Conservation (phyloP, 1,284 basidiomycete species). For the Microbotryum intermedium region DNA sequence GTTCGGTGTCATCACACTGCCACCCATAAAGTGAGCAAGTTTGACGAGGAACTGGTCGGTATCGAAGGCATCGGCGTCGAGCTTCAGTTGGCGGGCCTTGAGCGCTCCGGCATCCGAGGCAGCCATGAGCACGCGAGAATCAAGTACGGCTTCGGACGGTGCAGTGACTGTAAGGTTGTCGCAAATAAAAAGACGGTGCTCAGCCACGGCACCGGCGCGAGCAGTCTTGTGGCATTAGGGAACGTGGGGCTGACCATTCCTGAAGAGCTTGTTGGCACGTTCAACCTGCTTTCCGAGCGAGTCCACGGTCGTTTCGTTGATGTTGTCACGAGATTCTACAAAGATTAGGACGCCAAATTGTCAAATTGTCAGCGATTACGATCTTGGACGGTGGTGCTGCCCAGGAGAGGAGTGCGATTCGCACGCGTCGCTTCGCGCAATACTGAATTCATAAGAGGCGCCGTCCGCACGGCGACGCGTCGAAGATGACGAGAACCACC, state of each 20-base stretch:
- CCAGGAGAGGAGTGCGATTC: too few relatives aligned
- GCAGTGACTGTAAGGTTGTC: conserved; percentile 18
- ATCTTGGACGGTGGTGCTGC: too few relatives aligned
- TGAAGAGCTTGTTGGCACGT: conserved; percentile 24
- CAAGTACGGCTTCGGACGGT: conserved; percentile 35
- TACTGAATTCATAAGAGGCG: too few relatives aligned
- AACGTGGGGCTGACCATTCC: conserved; percentile 3
- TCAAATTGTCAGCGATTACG: too few relatives aligned
- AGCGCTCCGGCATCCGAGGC: conserved; percentile 42
- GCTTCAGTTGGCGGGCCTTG: conserved; percentile 76
- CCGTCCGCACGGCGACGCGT: too few relatives aligned
- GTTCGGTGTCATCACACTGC: conserved; percentile 41
- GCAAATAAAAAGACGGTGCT: neutral
- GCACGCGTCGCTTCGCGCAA: too few relatives aligned
- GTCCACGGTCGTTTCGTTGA: conserved; percentile 23
- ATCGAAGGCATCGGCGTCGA: conserved; percentile 70
- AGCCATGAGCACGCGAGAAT: conserved; percentile 32
- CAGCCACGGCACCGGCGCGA: neutral
- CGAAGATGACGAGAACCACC: too few relatives aligned
- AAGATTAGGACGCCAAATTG: too few relatives aligned
- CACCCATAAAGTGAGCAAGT: conserved; percentile 62
- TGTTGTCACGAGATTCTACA: conserved; percentile 19
- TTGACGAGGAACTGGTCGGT: conserved; percentile 69
- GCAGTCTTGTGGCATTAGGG: too few relatives aligned
- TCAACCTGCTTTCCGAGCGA: conserved; percentile 12